Evolutionary conservation across 1,284 basidiomycete species (phyloP).

Genomic region (Apiotrichum akiyoshidainum): DNA sequence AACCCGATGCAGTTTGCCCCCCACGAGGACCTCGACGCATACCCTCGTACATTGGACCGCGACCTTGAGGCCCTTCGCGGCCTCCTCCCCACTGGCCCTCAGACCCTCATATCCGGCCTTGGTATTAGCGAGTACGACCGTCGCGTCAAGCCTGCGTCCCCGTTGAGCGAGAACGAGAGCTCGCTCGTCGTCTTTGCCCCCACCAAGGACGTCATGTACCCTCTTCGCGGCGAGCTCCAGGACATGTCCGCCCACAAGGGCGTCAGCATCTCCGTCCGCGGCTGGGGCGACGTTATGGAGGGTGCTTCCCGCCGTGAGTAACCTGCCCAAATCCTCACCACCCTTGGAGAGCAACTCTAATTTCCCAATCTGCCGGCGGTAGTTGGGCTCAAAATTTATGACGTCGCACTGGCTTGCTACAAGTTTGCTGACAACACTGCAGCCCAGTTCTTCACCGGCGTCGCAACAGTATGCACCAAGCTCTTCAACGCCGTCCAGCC

Average conservation of each 20-base stretch:
- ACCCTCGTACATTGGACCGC: constrained; percentile 71
- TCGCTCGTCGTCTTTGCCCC: constrained; percentile 77
- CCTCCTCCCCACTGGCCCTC: constrained; percentile 56
- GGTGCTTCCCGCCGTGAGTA: constrained; percentile 49
- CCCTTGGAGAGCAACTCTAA: no score
- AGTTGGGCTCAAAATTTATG: neutral
- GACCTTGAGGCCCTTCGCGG: constrained; percentile 59
- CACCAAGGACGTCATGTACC: constrained; percentile 77
- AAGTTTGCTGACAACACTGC: constrained; percentile 42
- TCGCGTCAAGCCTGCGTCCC: constrained; percentile 7
- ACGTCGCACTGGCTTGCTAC: no score
- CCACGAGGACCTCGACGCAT: constrained; percentile 85
- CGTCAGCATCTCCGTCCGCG: constrained; percentile 86
- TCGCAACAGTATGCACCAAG: constrained; percentile 92
- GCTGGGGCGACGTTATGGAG: constrained; percentile 60
- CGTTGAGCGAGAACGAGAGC: constrained; percentile 26
- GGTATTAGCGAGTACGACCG: constrained; percentile 36
- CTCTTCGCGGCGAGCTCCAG: constrained; percentile 70
- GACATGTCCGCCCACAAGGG: constrained; percentile 73
- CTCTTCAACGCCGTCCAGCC: constrained; percentile 93
- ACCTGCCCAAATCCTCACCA: no score
- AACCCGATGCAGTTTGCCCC: constrained; percentile 98
- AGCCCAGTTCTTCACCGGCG: constrained; percentile 92
- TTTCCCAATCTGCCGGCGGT: neutral
- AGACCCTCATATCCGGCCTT: constrained; percentile 28